phyloP scores from a whole-genome alignment of 352 stramenopile genomes.

The Globisporangium spinosum region DNA sequence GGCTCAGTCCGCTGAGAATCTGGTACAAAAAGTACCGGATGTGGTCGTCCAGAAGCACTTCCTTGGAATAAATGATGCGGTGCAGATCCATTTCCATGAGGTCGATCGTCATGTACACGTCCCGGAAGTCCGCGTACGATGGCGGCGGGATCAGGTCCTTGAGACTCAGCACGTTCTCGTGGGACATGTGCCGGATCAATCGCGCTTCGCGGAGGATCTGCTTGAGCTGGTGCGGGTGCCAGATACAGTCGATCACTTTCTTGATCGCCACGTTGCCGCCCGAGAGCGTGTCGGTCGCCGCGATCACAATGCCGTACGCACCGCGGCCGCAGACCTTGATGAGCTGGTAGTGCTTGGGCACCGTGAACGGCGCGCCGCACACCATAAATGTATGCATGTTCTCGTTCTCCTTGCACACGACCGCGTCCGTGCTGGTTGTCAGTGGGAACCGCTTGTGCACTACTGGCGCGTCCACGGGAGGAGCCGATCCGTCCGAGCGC shows the following conservation, averaged over 20 bases:
- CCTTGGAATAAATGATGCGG: slow-evolving; percentile 91
- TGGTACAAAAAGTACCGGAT: slow-evolving; percentile 93
- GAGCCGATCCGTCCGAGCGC: slow-evolving; percentile 50
- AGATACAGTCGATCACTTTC: slow-evolving; percentile 90
- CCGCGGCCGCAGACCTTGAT: slow-evolving; percentile 88
- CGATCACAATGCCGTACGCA: slow-evolving; percentile 89
- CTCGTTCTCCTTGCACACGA: slow-evolving; percentile 83
- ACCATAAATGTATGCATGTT: slow-evolving; percentile 90
- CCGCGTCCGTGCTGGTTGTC: slow-evolving; percentile 37
- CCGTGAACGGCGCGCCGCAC: slow-evolving; percentile 84
- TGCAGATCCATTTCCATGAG: slow-evolving; percentile 93
- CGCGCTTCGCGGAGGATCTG: slow-evolving; percentile 85
- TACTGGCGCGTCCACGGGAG: slow-evolving; percentile 28
- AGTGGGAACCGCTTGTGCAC: slow-evolving; percentile 42
- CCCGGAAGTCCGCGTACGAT: slow-evolving; percentile 82
- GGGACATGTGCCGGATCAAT: slow-evolving; percentile 81
- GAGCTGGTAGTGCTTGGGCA: slow-evolving; percentile 81
- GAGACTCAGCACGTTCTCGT: slow-evolving; percentile 84
- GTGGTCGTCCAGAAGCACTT: slow-evolving; percentile 90
- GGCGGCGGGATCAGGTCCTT: slow-evolving; percentile 81
- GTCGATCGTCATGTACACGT: slow-evolving; percentile 90
- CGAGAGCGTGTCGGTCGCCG: slow-evolving; percentile 72
- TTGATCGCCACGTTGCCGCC: slow-evolving; percentile 89
- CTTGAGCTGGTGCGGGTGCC: slow-evolving; percentile 87
- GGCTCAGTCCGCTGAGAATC: slow-evolving; percentile 84